Percentiles rank a stretch among this genome's conserved stretches.
Evolutionary conservation across 257 asterid genomes (phyloP).

Genomic region (Ehretia macrophylla): DNA sequence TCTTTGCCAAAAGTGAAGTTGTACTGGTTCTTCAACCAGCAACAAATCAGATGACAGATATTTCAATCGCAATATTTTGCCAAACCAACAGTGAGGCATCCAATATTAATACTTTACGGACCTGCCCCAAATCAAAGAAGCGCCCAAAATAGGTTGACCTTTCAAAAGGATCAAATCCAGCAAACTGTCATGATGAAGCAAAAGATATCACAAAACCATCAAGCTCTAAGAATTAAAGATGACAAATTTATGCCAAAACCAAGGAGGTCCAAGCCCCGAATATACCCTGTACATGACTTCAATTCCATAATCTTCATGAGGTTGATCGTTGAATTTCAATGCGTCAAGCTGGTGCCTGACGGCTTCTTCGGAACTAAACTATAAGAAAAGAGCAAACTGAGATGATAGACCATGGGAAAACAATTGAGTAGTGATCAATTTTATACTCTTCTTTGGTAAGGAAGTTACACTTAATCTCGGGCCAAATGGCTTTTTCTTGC

Average conservation of each 20-base stretch:
- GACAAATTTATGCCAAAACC: slow-evolving; percentile 5
- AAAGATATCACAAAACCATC: slow-evolving; percentile 1
- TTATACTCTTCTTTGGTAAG: slow-evolving; percentile 10
- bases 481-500: slow-evolving; percentile 71
- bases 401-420: slow-evolving; percentile 12
- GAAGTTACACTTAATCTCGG: slow-evolving; percentile 76
- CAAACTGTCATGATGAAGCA: slow-evolving; percentile 50
- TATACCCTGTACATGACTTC: slow-evolving; percentile 95
- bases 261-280: slow-evolving; percentile 9
- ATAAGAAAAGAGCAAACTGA: slow-evolving; percentile 20
- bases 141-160: slow-evolving; percentile 95
- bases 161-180: slow-evolving; percentile 95
- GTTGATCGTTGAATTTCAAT: slow-evolving; percentile 87
- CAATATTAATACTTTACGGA: slow-evolving; percentile 21
- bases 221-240: slow-evolving; percentile 7
- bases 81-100: too few species aligned
- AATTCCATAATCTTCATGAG: slow-evolving; percentile 86
- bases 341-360: slow-evolving; percentile 86
- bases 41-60: too few species aligned
- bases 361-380: slow-evolving; percentile 90
- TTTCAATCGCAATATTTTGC: background rate
- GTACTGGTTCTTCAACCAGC: too few species aligned
- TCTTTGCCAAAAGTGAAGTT: too few species aligned
- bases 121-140: slow-evolving; percentile 96
- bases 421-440: background rate